Evolutionary conservation across 768 basidiomycete species (phyloP).

Genomic region (Strobilomyces dryophilus): DNA sequence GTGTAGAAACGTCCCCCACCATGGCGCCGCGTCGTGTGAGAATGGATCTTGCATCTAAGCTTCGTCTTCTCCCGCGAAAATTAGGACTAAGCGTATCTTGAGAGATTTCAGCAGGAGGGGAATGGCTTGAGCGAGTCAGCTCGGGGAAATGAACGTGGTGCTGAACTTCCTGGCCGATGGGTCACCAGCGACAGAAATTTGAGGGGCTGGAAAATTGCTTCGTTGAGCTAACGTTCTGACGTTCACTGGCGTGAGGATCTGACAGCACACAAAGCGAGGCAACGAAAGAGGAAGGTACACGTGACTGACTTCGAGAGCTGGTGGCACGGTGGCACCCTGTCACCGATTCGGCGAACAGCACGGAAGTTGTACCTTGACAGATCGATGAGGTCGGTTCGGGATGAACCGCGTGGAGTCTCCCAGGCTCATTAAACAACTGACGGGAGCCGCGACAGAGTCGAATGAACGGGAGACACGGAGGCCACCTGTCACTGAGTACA

Average conservation of each 20-base stretch:
- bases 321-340: constrained; percentile 7
- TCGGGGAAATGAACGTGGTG: background rate
- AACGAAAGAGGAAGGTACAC: background rate
- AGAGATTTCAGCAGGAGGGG: background rate
- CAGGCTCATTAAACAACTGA: background rate
- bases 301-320: background rate
- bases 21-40: constrained; percentile 9
- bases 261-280: background rate
- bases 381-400: background rate
- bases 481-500: background rate
- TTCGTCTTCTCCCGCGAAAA: constrained; percentile 27
- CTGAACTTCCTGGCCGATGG: background rate
- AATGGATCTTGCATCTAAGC: constrained; percentile 12
- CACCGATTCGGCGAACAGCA: background rate
- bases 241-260: background rate
- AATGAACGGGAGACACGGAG: constrained; percentile 4
- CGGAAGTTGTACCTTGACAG: background rate
- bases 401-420: background rate
- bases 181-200: background rate
- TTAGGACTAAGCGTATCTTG: constrained; percentile 7
- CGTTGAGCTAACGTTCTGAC: background rate
- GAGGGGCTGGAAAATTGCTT: background rate
- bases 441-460: constrained; percentile 4
- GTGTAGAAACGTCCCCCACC: constrained; percentile 5
- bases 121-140: background rate